Conservation (phyloP, 306 rosid genomes). For the Ziziphus jujuba region DNA sequence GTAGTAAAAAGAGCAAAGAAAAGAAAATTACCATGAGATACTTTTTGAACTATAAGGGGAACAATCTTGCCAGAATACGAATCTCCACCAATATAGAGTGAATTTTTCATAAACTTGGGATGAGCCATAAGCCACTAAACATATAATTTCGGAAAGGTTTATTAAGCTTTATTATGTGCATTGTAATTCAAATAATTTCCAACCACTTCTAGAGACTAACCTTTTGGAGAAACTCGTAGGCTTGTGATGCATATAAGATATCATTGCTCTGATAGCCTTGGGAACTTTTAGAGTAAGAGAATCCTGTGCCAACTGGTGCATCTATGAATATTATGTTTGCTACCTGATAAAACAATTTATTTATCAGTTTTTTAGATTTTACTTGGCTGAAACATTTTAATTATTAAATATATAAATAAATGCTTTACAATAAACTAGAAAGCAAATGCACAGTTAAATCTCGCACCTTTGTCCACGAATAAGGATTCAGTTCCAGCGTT, state of each 20-base stretch:
- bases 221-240: slow-evolving; percentile 17
- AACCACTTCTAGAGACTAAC: too few relatives aligned
- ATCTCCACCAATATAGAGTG: slow-evolving; percentile 33
- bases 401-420: background rate
- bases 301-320: slow-evolving; percentile 35
- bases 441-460: background rate
- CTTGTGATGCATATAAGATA: background rate
- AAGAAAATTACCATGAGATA: slow-evolving; percentile 22
- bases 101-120: slow-evolving; percentile 19
- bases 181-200: too few relatives aligned
- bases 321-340: slow-evolving; percentile 29
- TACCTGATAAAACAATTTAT: slow-evolving; percentile 13
- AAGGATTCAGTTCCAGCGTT: slow-evolving; percentile 15
- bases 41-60: slow-evolving; percentile 23
- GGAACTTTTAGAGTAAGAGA: slow-evolving; percentile 23
- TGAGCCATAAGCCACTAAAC: slow-evolving; percentile 34
- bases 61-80: slow-evolving; percentile 36
- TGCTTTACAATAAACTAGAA: background rate
- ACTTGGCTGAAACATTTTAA: too few relatives aligned
- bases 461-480: slow-evolving; percentile 39
- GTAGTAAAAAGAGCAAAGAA: background rate
- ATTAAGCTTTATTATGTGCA: background rate
- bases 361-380: too few relatives aligned
- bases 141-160: background rate
- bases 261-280: slow-evolving; percentile 20